These are phyloP conservation scores for Microdochium nivale DNA, from an alignment of 2,329 filamentous ascomycete species.

Conservation along the genomic window DNA sequence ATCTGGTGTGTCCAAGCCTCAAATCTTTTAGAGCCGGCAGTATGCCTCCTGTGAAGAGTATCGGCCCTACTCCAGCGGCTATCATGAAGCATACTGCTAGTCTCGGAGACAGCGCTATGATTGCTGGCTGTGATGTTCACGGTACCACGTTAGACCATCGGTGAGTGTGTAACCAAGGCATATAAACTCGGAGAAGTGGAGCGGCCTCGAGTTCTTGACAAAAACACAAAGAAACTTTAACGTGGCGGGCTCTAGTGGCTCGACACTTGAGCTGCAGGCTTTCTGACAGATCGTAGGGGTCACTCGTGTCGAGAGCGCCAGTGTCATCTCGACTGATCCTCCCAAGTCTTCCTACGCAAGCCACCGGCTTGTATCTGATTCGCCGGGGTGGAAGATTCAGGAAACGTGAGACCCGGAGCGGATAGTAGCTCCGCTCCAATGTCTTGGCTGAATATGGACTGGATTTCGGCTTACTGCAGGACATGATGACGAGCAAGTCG, in stretches of 20 bases:
- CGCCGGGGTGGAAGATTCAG: too few relatives aligned
- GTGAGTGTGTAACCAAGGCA: background rate
- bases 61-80: background rate
- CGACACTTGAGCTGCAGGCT: too few relatives aligned
- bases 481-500: background rate
- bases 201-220: too few relatives aligned
- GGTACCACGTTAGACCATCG: background rate
- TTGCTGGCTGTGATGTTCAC: background rate
- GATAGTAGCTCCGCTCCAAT: background rate
- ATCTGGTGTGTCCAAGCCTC: background rate
- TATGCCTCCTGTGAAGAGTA: background rate
- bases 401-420: too few relatives aligned
- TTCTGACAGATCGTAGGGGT: too few relatives aligned
- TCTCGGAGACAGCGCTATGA: background rate
- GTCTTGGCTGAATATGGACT: background rate
- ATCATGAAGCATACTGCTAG: background rate
- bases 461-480: background rate
- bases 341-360: too few relatives aligned
- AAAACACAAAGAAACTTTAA: too few relatives aligned
- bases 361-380: too few relatives aligned
- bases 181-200: too few relatives aligned
- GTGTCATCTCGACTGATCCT: too few relatives aligned
- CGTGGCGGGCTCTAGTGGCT: too few relatives aligned
- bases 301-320: too few relatives aligned
- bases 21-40: background rate